These are phyloP conservation scores for Alternaria panax DNA, from an alignment of 2,329 filamentous ascomycete species.

Conservation along the genomic window DNA sequence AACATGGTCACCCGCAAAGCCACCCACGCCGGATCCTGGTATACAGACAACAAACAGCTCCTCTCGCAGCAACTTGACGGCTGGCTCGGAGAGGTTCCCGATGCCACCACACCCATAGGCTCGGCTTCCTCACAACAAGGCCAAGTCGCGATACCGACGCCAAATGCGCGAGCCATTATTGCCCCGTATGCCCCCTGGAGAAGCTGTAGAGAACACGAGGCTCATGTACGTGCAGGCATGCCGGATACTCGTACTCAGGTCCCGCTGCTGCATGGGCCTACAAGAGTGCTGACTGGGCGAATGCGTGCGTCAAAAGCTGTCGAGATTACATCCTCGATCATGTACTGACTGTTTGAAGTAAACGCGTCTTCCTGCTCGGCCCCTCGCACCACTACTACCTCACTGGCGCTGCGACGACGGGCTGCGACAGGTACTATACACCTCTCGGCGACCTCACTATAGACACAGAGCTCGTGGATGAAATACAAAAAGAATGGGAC, in stretches of 20 bases:
- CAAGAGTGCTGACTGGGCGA: constrained; percentile 81
- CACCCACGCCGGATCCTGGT: constrained; percentile 89
- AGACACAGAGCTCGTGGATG: constrained; percentile 65
- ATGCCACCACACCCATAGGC: constrained; percentile 67
- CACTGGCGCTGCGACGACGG: constrained; percentile 76
- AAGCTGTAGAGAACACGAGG: constrained; percentile 11
- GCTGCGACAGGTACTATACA: constrained; percentile 73
- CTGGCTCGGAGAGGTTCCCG: constrained; percentile 77
- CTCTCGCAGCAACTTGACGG: constrained; percentile 74
- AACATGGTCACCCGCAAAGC: constrained; percentile 61
- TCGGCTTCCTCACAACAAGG: constrained; percentile 51
- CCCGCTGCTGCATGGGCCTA: constrained; percentile 94
- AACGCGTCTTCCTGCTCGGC: constrained; percentile 89
- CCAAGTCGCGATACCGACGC: constrained; percentile 65
- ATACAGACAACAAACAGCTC: constrained; percentile 66
- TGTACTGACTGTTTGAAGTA: constrained; percentile 55
- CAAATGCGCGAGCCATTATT: constrained; percentile 83
- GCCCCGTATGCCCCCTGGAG: constrained; percentile 74
- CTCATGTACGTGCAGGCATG: constrained; percentile 70
- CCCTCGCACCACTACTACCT: constrained; percentile 91
- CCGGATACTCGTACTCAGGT: constrained; percentile 92
- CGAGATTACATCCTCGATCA: neutral
- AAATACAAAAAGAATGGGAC: constrained; percentile 44
- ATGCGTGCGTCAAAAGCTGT: constrained; percentile 62
- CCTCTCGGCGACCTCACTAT: constrained; percentile 75